Evolutionary conservation across 768 basidiomycete genomes (phyloP).

Genomic region (Boletus rubropictus): DNA sequence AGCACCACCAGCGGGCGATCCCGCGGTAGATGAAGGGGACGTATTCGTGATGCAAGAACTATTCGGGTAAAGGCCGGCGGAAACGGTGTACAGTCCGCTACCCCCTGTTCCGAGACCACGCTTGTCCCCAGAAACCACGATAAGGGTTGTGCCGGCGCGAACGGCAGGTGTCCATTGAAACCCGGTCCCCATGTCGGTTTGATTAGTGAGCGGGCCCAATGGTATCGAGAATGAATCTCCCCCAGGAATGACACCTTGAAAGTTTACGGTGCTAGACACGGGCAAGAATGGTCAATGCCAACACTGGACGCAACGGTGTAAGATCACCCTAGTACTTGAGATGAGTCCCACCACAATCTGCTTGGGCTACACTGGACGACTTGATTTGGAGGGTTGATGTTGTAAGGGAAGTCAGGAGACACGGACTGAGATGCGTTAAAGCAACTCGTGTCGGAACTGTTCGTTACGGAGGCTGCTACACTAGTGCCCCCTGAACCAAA

Average conservation of each 20-base stretch:
- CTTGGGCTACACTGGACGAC: constrained; percentile 59
- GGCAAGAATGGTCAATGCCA: not conserved
- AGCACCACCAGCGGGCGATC: constrained; percentile 66
- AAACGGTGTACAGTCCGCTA: constrained; percentile 52
- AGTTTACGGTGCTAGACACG: constrained; percentile 45
- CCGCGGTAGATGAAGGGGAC: constrained; percentile 76
- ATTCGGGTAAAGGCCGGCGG: constrained; percentile 44
- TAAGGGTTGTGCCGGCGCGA: constrained; percentile 57
- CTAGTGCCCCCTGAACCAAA: constrained; percentile 77
- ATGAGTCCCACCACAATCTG: constrained; percentile 61
- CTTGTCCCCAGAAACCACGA: constrained; percentile 62
- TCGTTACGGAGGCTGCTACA: constrained; percentile 50
- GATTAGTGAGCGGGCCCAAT: constrained; percentile 40
- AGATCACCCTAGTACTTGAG: constrained; percentile 49
- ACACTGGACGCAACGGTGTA: not conserved
- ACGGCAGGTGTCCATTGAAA: constrained; percentile 65
- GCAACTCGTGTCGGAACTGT: constrained; percentile 52
- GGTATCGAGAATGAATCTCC: constrained; percentile 70
- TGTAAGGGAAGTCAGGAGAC: constrained; percentile 52
- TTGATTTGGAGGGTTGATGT: constrained; percentile 54
- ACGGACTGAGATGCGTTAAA: constrained; percentile 48
- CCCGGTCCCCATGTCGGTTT: constrained; percentile 47
- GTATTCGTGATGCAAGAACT: constrained; percentile 48
- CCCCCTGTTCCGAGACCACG: constrained; percentile 67
- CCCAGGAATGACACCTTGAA: constrained; percentile 73